A percentile compares a stretch with the other conserved stretches of the same genome.
Conservation (phyloP, 169 alveolate genomes). For the Plasmodium gaboni region DNA sequence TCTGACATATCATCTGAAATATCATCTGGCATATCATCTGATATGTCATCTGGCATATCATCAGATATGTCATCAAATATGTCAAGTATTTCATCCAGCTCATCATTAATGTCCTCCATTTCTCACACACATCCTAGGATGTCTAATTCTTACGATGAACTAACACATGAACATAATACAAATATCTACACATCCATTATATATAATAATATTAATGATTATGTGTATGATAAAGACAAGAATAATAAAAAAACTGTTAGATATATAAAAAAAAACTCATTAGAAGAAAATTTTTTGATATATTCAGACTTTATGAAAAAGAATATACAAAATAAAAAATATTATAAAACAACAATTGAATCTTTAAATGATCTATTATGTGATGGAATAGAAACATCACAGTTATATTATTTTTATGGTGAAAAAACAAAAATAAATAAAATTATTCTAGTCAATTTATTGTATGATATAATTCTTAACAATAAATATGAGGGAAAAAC, state of each 20-base stretch:
- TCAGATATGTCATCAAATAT: background rate
- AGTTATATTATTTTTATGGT: conserved; percentile 52
- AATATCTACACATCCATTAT: background rate
- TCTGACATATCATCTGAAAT: background rate
- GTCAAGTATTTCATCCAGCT: background rate
- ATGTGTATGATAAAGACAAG: too few species aligned
- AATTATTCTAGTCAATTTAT: conserved; percentile 26
- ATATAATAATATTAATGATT: too few species aligned
- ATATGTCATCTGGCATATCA: background rate
- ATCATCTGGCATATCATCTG: background rate
- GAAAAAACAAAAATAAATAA: conserved; percentile 40
- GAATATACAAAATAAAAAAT: conserved; percentile 1
- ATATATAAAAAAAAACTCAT: background rate
- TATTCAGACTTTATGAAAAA: conserved; percentile 34
- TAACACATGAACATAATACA: background rate
- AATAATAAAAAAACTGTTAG: background rate
- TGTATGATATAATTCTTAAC: conserved; percentile 14
- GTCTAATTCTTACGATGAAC: background rate
- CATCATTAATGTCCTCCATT: background rate
- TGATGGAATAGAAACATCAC: conserved; percentile 17
- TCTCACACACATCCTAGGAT: background rate
- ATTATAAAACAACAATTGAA: conserved; percentile 7
- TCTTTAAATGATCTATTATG: conserved; percentile 24
- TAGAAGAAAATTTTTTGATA: background rate
- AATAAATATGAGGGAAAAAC: background rate